Evolutionary conservation across 2,329 filamentous ascomycete species (phyloP).

Genomic region (Diaporthe humulicola): DNA sequence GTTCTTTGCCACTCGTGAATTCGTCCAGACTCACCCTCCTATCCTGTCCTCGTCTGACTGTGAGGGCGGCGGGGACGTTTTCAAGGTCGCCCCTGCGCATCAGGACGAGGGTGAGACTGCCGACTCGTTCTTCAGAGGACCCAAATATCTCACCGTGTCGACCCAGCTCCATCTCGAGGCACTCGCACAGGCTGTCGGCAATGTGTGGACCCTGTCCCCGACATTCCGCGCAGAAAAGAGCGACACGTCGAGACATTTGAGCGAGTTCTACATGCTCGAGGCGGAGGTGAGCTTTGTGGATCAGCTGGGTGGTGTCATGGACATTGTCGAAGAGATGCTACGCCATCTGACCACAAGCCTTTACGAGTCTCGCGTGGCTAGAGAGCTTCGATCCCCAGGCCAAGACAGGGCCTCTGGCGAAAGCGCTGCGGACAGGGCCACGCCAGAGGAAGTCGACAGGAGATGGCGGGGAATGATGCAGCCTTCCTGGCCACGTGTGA

Average conservation of each 20-base stretch:
- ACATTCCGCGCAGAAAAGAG: conserved; percentile 95
- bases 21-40: conserved; percentile 89
- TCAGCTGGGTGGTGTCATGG: conserved; percentile 78
- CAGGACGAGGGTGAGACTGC: conserved; percentile 51
- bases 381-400: conserved; percentile 56
- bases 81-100: conserved; percentile 71
- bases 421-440: conserved; percentile 53
- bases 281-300: conserved; percentile 87
- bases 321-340: conserved; percentile 84
- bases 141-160: conserved; percentile 97
- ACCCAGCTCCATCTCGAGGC: conserved; percentile 95
- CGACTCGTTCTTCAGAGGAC: conserved; percentile 81
- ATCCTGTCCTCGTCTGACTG: conserved; percentile 98
- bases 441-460: conserved; percentile 66
- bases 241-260: conserved; percentile 92
- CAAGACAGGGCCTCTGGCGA: conserved; percentile 40
- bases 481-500: conserved; percentile 81
- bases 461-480: conserved; percentile 80
- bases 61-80: conserved; percentile 95
- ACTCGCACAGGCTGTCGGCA: conserved; percentile 86
- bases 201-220: conserved; percentile 94
- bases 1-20: conserved; percentile 80
- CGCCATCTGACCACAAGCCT: conserved; percentile 61
- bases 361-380: conserved; percentile 55
- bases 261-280: conserved; percentile 99